Evolutionary conservation across 2,329 filamentous ascomycete species (phyloP).

Genomic region (Beauveria medogensis): DNA sequence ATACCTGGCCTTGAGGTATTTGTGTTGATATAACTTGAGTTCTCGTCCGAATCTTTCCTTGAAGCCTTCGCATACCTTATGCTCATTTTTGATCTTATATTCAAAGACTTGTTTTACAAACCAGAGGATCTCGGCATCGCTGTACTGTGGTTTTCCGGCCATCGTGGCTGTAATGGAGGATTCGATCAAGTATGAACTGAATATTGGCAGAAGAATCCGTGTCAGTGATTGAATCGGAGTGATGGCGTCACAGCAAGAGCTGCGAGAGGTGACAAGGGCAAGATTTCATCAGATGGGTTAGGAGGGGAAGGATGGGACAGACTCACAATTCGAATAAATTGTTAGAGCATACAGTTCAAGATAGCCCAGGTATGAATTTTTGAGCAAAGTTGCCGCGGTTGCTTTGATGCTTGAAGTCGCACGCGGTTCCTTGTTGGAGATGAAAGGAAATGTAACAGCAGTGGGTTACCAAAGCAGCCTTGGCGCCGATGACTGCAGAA

Average conservation of each 20-base stretch:
- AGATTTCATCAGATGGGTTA: not conserved
- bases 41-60: not conserved
- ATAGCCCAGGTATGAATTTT: not conserved
- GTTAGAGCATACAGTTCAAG: not conserved
- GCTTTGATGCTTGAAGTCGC: not conserved
- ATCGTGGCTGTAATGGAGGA: slow-evolving; percentile 15
- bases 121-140: slow-evolving; percentile 26
- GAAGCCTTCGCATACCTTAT: not conserved
- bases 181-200: not conserved
- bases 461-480: not conserved
- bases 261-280: not conserved
- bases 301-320: not conserved
- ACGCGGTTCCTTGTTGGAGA: not conserved
- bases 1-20: not conserved
- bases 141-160: slow-evolving; percentile 28
- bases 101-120: slow-evolving; percentile 22
- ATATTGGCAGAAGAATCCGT: not conserved
- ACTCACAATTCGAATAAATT: not conserved
- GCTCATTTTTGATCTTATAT: slow-evolving; percentile 16
- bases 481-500: not conserved
- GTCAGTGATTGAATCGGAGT: not conserved
- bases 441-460: not conserved
- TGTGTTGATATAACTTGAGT: not conserved
- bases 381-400: not conserved
- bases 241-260: not conserved